Evolutionary conservation across 805 yeast species (phyloP), one percentile per base, ranked within the genome.

Genomic region (Geotrichum ghanense): DNA sequence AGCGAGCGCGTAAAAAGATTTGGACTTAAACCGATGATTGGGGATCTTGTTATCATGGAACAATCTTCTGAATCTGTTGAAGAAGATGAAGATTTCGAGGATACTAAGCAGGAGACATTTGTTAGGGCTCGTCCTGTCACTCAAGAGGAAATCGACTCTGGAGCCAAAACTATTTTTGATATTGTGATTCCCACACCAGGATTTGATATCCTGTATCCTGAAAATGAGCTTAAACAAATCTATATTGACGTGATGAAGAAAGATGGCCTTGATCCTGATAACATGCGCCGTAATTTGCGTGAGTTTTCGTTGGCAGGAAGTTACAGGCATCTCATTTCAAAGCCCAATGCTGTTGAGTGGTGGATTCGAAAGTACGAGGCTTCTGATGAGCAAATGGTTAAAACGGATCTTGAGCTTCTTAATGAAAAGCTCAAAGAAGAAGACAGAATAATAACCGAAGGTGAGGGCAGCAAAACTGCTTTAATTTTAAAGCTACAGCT

Each of bases 121-220:
- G 68, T 73, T 22, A 75, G 86, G 53, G 97, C 95, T 1, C 73
- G 81, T 54, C 74, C 82, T 0, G 71, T 92, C 17, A 84, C 95
- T 0, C 71, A 75, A 46, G 87, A 79, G 48, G 97, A 90, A 49
- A 67, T 81, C 21, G 75, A 69, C 3, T 47, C 68, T 2, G 76
- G 76, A 0, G 74, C 71, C 46, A 84, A 72, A 59, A 64, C 82
- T 10, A 82, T 90, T 26, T 80, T 74, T 58, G 97, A 92, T 63
- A 72, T 92, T 23, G 95, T 94, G 2, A 69, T 92, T 47, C 97
- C 99, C n/a, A 77, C 95, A 0, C 98, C 99, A 2, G 99, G 99
- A 0, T 88, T 79, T 61, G 97, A 88, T 59, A 77, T 92, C n/a
- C 59, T 72, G 12, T 92, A 92, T 59, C 98, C 99, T 4, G 67